These are phyloP conservation scores for Blastocystis sp. DNA, from an alignment of 352 stramenopile genomes.

Conservation along the genomic window DNA sequence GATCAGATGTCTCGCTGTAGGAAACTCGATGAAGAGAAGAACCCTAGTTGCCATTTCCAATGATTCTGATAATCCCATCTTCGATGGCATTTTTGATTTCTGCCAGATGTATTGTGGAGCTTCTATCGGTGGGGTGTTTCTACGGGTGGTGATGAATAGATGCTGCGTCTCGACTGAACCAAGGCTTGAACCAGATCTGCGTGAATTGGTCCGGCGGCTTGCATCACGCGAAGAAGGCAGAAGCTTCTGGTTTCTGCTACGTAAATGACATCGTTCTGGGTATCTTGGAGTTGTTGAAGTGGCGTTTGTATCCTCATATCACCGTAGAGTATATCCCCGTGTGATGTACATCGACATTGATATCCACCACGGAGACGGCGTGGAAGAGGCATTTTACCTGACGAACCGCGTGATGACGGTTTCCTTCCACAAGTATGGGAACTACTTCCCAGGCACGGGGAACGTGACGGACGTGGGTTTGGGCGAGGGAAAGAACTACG, in stretches of 20 bases:
- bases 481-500: slow-evolving; percentile 79
- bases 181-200: slow-evolving; percentile 82
- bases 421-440: slow-evolving; percentile 94
- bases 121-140: slow-evolving; percentile 68
- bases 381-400: slow-evolving; percentile 88
- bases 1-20: slow-evolving; percentile 70
- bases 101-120: slow-evolving; percentile 88
- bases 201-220: slow-evolving; percentile 95
- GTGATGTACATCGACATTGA: slow-evolving; percentile 99
- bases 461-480: slow-evolving; percentile 83
- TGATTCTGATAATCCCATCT: slow-evolving; percentile 91
- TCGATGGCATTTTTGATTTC: slow-evolving; percentile 95
- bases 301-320: slow-evolving; percentile 39
- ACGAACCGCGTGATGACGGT: slow-evolving; percentile 97
- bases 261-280: slow-evolving; percentile 95
- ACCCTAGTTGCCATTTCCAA: slow-evolving; percentile 81
- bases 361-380: slow-evolving; percentile 91
- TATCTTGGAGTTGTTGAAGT: slow-evolving; percentile 94
- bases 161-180: slow-evolving; percentile 87
- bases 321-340: slow-evolving; percentile 68
- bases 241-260: slow-evolving; percentile 87
- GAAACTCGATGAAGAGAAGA: background rate
- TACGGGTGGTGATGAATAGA: slow-evolving; percentile 64
- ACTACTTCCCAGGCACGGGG: slow-evolving; percentile 91
- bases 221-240: slow-evolving; percentile 93